Percentiles rank a stretch among this genome's conserved stretches.
Evolutionary conservation across 1,284 basidiomycete genomes (phyloP).

Genomic region (Malassezia equina): DNA sequence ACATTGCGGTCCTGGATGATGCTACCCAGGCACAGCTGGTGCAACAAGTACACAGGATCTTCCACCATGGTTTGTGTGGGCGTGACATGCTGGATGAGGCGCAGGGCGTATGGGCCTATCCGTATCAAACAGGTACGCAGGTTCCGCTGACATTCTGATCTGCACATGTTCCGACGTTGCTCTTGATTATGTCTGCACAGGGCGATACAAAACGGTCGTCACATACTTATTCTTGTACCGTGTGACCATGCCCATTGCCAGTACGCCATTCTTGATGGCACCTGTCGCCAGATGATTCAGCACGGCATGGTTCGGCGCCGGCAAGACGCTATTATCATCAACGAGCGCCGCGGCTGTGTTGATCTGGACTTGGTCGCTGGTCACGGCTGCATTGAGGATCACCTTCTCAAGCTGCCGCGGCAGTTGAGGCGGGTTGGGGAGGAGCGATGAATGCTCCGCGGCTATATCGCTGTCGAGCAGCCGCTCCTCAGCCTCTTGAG

Average conservation of each 20-base stretch:
- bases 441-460: constrained; percentile 8
- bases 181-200: constrained; percentile 7
- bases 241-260: constrained; percentile 86
- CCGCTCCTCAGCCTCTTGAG: constrained; percentile 42
- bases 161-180: constrained; percentile 4
- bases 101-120: constrained; percentile 34
- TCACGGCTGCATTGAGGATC: constrained; percentile 61
- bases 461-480: constrained; percentile 15
- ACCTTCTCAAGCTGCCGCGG: constrained; percentile 88
- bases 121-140: constrained; percentile 11
- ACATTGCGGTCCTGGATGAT: constrained; percentile 30
- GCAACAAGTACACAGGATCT: constrained; percentile 13
- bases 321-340: constrained; percentile 83
- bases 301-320: constrained; percentile 79
- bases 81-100: constrained; percentile 37
- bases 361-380: constrained; percentile 14
- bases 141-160: constrained; percentile 1
- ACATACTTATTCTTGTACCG: constrained; percentile 71
- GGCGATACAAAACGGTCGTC: constrained; percentile 13
- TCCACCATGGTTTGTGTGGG: constrained; percentile 20
- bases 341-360: constrained; percentile 50
- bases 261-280: constrained; percentile 83
- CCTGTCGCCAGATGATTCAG: constrained; percentile 91
- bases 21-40: constrained; percentile 22
- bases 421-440: constrained; percentile 56